Conservation (phyloP, 495 filamentous ascomycete genomes). For the Aspergillus sclerotioniger region DNA sequence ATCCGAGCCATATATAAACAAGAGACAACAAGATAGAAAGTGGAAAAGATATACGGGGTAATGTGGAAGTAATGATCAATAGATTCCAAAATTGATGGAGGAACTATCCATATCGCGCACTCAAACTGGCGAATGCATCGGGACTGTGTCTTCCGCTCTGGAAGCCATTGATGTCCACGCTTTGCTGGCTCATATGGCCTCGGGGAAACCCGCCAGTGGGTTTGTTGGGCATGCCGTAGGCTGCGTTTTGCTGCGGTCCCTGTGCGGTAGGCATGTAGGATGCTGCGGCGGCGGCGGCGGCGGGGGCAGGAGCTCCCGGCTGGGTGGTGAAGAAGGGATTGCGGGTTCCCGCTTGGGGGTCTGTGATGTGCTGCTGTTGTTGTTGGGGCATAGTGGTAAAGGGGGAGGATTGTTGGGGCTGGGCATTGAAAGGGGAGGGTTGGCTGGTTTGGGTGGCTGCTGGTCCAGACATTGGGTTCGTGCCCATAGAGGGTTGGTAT, state of each 20-base stretch:
- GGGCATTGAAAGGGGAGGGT: constrained; percentile 24
- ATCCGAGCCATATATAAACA: neutral
- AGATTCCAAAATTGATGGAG: neutral
- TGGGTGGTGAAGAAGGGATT: constrained; percentile 42
- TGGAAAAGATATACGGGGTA: constrained; percentile 7
- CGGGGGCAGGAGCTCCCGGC: too few relatives aligned
- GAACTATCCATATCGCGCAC: constrained; percentile 51
- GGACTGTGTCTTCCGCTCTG: constrained; percentile 85
- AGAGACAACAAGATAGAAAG: constrained; percentile 7
- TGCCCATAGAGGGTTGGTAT: constrained; percentile 18
- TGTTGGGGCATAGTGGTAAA: constrained; percentile 19
- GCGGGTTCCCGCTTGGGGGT: constrained; percentile 21
- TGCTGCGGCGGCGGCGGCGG: neutral
- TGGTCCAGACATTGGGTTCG: constrained; percentile 7
- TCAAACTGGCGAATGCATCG: constrained; percentile 95
- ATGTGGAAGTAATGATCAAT: neutral
- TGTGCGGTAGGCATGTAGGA: constrained; percentile 4
- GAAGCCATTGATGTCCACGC: constrained; percentile 74
- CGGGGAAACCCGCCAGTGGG: constrained; percentile 23
- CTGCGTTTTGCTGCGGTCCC: constrained; percentile 18
- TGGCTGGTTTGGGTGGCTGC: constrained; percentile 20
- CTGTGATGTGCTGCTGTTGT: constrained; percentile 29
- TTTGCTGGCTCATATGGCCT: constrained; percentile 81
- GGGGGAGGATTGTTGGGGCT: constrained; percentile 18
- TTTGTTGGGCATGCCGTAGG: constrained; percentile 17